phyloP scores from a whole-genome alignment of 2,329 filamentous ascomycete species.

The Calonectria pteridis region DNA sequence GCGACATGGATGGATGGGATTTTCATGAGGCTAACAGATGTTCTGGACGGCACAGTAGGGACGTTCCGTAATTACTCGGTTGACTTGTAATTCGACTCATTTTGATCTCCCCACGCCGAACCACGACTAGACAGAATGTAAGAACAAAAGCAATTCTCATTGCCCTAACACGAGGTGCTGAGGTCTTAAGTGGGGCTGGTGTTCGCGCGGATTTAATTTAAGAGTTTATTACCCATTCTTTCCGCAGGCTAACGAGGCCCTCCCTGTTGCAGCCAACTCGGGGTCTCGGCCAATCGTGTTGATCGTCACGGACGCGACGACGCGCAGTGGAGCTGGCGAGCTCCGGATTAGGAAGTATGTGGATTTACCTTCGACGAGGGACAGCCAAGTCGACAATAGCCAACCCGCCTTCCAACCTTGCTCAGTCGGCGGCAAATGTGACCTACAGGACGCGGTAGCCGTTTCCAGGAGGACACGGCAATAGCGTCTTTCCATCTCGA shows the following conservation, averaged over 20 bases:
- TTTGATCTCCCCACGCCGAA: conserved; percentile 6
- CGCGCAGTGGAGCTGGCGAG: conserved; percentile 4
- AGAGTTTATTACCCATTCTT: background rate
- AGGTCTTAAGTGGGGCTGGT: conserved; percentile 5
- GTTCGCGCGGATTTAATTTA: conserved; percentile 18
- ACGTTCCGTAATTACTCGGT: conserved; percentile 5
- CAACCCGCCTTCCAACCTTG: background rate
- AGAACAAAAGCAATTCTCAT: conserved; percentile 4
- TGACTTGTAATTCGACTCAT: conserved; percentile 9
- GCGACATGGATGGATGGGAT: background rate
- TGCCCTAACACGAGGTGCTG: background rate
- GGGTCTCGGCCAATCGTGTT: conserved; percentile 9
- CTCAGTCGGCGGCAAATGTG: background rate
- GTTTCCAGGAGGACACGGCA: background rate
- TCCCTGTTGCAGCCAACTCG: background rate
- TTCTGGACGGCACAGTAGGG: background rate
- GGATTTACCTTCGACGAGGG: conserved; percentile 8
- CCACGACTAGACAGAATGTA: background rate
- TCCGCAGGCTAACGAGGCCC: conserved; percentile 8
- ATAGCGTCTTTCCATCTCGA: background rate
- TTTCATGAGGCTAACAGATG: background rate
- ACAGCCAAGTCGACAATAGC: background rate
- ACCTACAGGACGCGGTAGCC: background rate
- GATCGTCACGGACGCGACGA: conserved; percentile 9
- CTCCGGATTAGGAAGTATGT: conserved; percentile 16